Evolutionary conservation across 2,329 filamentous ascomycete species (phyloP).

Genomic region (Colletotrichum orbiculare): DNA sequence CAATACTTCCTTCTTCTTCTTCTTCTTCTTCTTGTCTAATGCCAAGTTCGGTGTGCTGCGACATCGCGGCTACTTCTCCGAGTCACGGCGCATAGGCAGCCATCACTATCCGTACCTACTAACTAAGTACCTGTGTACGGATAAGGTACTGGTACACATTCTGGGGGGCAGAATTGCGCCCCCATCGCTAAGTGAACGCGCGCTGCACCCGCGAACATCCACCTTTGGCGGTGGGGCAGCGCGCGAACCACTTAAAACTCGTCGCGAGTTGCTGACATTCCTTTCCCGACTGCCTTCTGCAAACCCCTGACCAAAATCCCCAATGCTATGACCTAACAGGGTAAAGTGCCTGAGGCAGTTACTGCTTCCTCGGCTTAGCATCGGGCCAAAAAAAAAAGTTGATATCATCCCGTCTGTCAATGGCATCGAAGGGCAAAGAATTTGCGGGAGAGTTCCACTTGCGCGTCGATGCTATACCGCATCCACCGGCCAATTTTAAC

Average conservation of each 20-base stretch:
- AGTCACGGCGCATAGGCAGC: slow-evolving; percentile 2
- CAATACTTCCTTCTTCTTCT: no score
- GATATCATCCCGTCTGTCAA: slow-evolving; percentile 35
- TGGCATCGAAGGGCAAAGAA: slow-evolving; percentile 42
- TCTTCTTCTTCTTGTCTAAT: no score
- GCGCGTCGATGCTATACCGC: slow-evolving; percentile 28
- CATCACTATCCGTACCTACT: no score
- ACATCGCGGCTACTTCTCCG: background rate
- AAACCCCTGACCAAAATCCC: no score
- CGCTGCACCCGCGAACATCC: slow-evolving; percentile 29
- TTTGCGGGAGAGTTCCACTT: slow-evolving; percentile 39
- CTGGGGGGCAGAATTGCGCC: no score
- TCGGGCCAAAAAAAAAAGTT: slow-evolving; percentile 35
- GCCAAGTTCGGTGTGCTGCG: no score
- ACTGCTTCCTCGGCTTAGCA: slow-evolving; percentile 32
- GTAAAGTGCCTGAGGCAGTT: slow-evolving; percentile 24
- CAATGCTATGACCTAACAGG: no score
- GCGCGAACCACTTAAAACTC: slow-evolving; percentile 33
- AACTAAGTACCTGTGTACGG: no score
- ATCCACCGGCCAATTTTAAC: slow-evolving; percentile 26
- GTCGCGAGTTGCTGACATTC: slow-evolving; percentile 31
- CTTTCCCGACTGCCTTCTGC: no score
- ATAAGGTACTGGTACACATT: background rate
- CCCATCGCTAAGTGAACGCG: slow-evolving; percentile 8
- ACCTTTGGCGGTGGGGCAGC: slow-evolving; percentile 22